Evolutionary conservation across 169 alveolate species (phyloP), one percentile per base, ranked within the genome.

Genomic region (Cryptosporidium sp.): DNA sequence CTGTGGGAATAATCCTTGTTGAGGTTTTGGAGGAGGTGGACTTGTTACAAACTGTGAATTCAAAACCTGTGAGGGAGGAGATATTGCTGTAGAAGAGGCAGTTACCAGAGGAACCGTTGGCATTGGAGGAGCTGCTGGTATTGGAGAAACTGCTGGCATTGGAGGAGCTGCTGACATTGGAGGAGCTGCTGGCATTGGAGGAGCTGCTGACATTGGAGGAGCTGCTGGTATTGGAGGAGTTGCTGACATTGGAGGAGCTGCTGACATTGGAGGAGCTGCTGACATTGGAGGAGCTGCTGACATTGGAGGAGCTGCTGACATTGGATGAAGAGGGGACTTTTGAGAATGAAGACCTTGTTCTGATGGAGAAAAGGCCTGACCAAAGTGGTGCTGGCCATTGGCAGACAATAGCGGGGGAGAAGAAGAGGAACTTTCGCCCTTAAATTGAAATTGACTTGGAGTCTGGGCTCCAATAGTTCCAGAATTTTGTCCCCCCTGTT

Each of bases 11-110:
- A 39, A 26, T 21, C 84, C 84, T 21, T 45, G 33, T 9, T 23
- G 84, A 0, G 84, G 31, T 44, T 14, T 9, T 44, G 65, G 84
- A 35, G 39, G 42, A 70, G 65, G 35, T 62, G 84, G 84, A 9
- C 52, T 67, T 37, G 73, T 0, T 12, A 52, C 45, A 16, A 48
- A 39, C 44, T 23, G 37, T 0, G 84, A 23, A n/a, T 42, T 23
- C 5, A 6, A 5, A 31, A 12, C 39, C 39, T 23, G 60, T 23
- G 84, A 48, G 42, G 21, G 33, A 4, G 84, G 58, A 29, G 84
- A 29, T 4, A 35, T 14, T 39, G 44, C 37, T 29, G 84, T 26
- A n/a, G 84, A 71, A 29, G 86, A 12, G 5, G 26, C 44, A 0
- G 67, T 18, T 10, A 70, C 44, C 18, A 42, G 21, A 12, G 44